Evolutionary conservation across 352 stramenopile species (phyloP).

Genomic region (Pythium folliculosum): DNA sequence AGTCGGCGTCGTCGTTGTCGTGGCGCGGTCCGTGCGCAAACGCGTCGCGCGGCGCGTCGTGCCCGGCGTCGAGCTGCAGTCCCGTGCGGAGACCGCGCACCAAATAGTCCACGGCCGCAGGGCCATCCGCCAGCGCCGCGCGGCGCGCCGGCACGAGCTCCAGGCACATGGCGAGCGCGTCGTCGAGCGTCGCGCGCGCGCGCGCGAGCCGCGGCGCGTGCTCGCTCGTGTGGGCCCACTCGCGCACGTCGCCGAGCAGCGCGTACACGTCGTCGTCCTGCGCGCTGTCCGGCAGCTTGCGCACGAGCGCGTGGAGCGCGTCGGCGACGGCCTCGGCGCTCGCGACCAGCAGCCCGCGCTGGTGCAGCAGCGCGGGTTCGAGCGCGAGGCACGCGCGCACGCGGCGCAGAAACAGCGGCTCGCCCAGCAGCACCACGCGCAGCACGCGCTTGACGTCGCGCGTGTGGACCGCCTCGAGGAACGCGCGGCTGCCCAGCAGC

Average conservation of each 20-base stretch:
- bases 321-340: slow-evolving; percentile 5
- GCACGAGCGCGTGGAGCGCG: slow-evolving; percentile 15
- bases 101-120: slow-evolving; percentile 5
- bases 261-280: slow-evolving; percentile 25
- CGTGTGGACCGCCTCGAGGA: slow-evolving; percentile 44
- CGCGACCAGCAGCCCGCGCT: neutral
- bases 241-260: slow-evolving; percentile 4
- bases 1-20: slow-evolving; percentile 31
- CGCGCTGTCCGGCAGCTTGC: slow-evolving; percentile 14
- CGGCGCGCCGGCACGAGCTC: slow-evolving; percentile 25
- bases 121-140: neutral
- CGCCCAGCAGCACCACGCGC: slow-evolving; percentile 20
- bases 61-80: neutral
- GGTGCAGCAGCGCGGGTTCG: neutral
- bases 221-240: slow-evolving; percentile 10
- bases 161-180: slow-evolving; percentile 24
- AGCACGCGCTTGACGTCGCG: slow-evolving; percentile 22
- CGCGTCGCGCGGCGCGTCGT: neutral
- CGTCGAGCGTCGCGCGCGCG: slow-evolving; percentile 3
- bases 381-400: slow-evolving; percentile 15
- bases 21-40: slow-evolving; percentile 24
- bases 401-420: slow-evolving; percentile 23
- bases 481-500: slow-evolving; percentile 41
- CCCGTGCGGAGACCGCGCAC: slow-evolving; percentile 1
- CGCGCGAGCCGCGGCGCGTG: neutral